Conservation (phyloP, 1,284 basidiomycete species). For the Puccinia triticina region DNA sequence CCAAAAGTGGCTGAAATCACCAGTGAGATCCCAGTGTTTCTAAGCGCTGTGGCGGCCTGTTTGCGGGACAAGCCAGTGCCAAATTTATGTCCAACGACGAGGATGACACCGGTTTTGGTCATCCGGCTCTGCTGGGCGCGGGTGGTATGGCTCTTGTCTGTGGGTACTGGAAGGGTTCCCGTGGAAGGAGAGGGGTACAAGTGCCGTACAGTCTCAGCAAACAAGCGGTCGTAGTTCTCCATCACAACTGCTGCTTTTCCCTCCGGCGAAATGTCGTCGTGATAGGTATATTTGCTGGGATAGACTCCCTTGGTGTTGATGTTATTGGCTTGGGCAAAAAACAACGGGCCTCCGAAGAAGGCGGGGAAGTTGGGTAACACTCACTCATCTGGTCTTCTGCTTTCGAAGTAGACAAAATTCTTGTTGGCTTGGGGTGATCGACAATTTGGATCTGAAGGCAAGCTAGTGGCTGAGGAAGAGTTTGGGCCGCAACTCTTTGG, state of each 20-base stretch:
- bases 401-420: neutral
- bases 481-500: slow-evolving; percentile 85
- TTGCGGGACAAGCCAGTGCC: slow-evolving; percentile 98
- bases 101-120: slow-evolving; percentile 68
- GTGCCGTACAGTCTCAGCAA: slow-evolving; percentile 74
- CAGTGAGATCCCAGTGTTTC: slow-evolving; percentile 86
- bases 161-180: slow-evolving; percentile 53
- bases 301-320: slow-evolving; percentile 98
- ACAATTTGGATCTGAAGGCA: slow-evolving; percentile 9
- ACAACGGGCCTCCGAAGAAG: slow-evolving; percentile 76
- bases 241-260: slow-evolving; percentile 91
- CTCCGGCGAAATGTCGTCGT: slow-evolving; percentile 92
- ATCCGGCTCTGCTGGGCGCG: slow-evolving; percentile 57
- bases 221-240: slow-evolving; percentile 94
- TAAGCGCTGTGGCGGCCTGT: slow-evolving; percentile 95
- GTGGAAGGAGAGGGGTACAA: slow-evolving; percentile 62
- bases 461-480: neutral
- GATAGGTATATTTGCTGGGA: slow-evolving; percentile 99
- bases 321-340: slow-evolving; percentile 96
- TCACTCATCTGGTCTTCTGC: slow-evolving; percentile 61
- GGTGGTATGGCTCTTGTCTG: neutral
- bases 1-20: slow-evolving; percentile 96
- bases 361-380: slow-evolving; percentile 79
- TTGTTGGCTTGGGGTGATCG: slow-evolving; percentile 6
- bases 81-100: slow-evolving; percentile 96